Evolutionary conservation across 495 filamentous ascomycete species (phyloP), one percentile per base, ranked within the genome.

Genomic region (Entonaema liquescens): DNA sequence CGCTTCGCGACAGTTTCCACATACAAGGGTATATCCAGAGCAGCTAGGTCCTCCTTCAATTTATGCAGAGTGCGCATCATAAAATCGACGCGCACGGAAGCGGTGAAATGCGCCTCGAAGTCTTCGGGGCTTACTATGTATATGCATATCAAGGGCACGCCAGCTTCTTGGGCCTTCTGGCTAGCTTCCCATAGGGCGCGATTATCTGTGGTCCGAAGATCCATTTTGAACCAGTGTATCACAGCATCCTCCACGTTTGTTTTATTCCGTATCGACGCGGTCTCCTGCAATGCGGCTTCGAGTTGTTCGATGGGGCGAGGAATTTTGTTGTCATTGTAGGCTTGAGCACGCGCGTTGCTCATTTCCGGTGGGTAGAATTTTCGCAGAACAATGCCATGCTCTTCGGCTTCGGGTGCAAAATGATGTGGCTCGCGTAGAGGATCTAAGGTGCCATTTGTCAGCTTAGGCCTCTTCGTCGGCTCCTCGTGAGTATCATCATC

Each of bases 221-320:
- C 94, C 62, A 87, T 88, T 77, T 96, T 95, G 81, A 94, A 97
- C 94, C 94, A 97, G 80, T 97, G 92, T 5, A 97, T 87, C 0
- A 97, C 92, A 0, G 90, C 89, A 28, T 87, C 82, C 35, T 85
- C 85, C 2, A 86, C 79, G 8, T 75, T 62, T 2, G 89, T 81
- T 0, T 79, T 73, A 26, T 78, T 68, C 0, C 88, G 81, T n/a
- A 68, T 68, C 1, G 78, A 62, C 0, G 77, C 72, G 1, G 89
- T 91, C 7, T 87, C 85, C 26, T 78, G 68, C 15, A 89, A 83
- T 0, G 89, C 86, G 3, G 79, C 76, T 35, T 86, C 74, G 19
- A 93, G 82, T 0, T 79, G 68, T 70, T 92, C 87, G 12, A 95
- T 91, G 0, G 94, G 93, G 2, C 90, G 87, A 47, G 89, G 85